These are phyloP conservation scores for Cladosporium sphaerospermum DNA, from an alignment of 2,329 filamentous ascomycete genomes.

Conservation along the genomic window DNA sequence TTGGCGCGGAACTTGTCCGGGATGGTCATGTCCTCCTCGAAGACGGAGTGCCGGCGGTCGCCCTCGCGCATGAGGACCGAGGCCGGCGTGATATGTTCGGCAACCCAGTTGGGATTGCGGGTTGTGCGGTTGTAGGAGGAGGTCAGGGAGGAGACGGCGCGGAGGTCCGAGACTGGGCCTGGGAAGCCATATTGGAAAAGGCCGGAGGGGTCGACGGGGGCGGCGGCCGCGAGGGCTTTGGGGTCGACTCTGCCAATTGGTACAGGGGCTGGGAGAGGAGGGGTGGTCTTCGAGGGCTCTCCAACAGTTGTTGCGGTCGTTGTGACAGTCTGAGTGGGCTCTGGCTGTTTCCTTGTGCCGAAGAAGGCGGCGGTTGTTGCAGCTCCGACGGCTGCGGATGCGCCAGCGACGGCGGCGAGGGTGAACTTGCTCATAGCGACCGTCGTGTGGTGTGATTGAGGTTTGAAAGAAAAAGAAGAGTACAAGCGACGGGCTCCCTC, in stretches of 20 bases:
- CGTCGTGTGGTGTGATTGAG: background rate
- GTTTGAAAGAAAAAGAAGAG: background rate
- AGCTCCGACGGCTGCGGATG: conserved; percentile 43
- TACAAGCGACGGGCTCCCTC: background rate
- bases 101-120: conserved; percentile 85
- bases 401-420: conserved; percentile 43
- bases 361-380: conserved; percentile 44
- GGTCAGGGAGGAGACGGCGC: conserved; percentile 67
- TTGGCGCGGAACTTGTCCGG: conserved; percentile 83
- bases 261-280: conserved; percentile 20
- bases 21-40: conserved; percentile 73
- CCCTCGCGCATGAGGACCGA: conserved; percentile 70
- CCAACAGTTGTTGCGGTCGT: conserved; percentile 28
- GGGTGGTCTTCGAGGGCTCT: conserved; percentile 22
- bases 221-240: conserved; percentile 16
- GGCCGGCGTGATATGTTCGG: conserved; percentile 88
- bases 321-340: conserved; percentile 23
- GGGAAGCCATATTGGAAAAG: conserved; percentile 67
- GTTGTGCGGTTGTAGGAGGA: conserved; percentile 86
- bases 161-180: conserved; percentile 78
- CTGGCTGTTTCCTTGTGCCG: conserved; percentile 27
- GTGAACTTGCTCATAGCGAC: conserved; percentile 45
- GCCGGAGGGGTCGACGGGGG: conserved; percentile 44
- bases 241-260: conserved; percentile 21
- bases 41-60: conserved; percentile 77